These are phyloP conservation scores for Peniophora sp. DNA, from an alignment of 1,284 basidiomycete species.

Conservation along the genomic window DNA sequence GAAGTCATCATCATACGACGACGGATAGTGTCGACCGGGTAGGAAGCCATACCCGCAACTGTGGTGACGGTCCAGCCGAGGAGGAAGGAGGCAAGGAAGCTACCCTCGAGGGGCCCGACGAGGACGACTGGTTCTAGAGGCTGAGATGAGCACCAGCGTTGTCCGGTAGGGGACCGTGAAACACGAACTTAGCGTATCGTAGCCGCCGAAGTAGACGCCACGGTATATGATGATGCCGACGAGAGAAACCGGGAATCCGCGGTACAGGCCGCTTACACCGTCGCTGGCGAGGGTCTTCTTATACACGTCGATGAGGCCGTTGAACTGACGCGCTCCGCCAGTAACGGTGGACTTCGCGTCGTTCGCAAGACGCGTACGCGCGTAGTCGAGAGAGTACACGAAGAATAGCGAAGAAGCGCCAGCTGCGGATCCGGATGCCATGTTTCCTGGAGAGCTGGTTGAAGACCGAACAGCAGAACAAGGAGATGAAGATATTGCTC, in stretches of 20 bases:
- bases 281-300: constrained; percentile 86
- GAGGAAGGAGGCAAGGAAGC: constrained; percentile 85
- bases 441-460: too few relatives aligned
- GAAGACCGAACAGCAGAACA: too few relatives aligned
- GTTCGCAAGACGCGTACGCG: constrained; percentile 96
- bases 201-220: constrained; percentile 93
- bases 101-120: constrained; percentile 81
- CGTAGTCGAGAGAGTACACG: constrained; percentile 96
- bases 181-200: constrained; percentile 81
- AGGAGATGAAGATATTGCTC: too few relatives aligned
- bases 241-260: constrained; percentile 91
- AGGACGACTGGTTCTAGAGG: constrained; percentile 80
- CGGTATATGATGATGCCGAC: constrained; percentile 95
- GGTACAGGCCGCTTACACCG: constrained; percentile 87
- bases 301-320: constrained; percentile 92
- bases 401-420: constrained; percentile 94
- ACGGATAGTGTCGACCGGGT: constrained; percentile 93
- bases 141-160: constrained; percentile 9
- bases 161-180: not conserved
- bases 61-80: constrained; percentile 94
- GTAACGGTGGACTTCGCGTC: constrained; percentile 90
- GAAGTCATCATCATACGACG: constrained; percentile 97
- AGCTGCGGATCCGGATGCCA: constrained; percentile 95
- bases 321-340: constrained; percentile 92
- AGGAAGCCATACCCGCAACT: constrained; percentile 91